phyloP scores from a whole-genome alignment of 352 stramenopile species.

The Globisporangium ultimum region DNA sequence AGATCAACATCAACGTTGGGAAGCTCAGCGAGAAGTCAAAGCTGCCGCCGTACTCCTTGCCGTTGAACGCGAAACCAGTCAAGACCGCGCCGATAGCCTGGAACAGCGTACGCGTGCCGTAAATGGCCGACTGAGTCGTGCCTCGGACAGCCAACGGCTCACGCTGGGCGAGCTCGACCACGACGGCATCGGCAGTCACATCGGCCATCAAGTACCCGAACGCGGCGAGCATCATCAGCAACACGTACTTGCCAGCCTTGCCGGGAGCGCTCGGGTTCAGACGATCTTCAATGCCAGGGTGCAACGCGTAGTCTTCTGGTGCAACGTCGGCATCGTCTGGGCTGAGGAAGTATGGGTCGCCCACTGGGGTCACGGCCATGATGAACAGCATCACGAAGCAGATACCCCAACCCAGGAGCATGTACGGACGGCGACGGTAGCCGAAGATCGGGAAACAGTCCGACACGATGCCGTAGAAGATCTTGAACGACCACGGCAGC shows the following conservation, averaged over 20 bases:
- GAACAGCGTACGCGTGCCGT: slow-evolving; percentile 41
- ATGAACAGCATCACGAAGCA: slow-evolving; percentile 49
- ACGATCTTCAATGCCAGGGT: slow-evolving; percentile 18
- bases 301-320: slow-evolving; percentile 1
- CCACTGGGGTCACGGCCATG: slow-evolving; percentile 40
- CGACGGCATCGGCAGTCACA: slow-evolving; percentile 45
- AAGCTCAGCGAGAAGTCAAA: no score
- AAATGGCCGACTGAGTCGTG: slow-evolving; percentile 52
- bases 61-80: slow-evolving; percentile 49
- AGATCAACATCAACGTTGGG: slow-evolving; percentile 41
- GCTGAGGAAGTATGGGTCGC: slow-evolving; percentile 51
- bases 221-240: slow-evolving; percentile 53
- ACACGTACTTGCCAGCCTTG: slow-evolving; percentile 38
- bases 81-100: slow-evolving; percentile 36
- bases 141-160: slow-evolving; percentile 46
- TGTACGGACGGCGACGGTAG: no score
- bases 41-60: slow-evolving; percentile 38
- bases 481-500: slow-evolving; percentile 60
- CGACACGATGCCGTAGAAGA: slow-evolving; percentile 47
- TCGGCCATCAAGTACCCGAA: slow-evolving; percentile 54
- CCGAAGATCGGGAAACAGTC: no score
- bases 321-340: slow-evolving; percentile 21
- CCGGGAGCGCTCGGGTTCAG: slow-evolving; percentile 36
- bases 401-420: no score
- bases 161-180: slow-evolving; percentile 54